phyloP scores from a whole-genome alignment of 371 early-diverging fungal genomes.

The Mucor piriformis region DNA sequence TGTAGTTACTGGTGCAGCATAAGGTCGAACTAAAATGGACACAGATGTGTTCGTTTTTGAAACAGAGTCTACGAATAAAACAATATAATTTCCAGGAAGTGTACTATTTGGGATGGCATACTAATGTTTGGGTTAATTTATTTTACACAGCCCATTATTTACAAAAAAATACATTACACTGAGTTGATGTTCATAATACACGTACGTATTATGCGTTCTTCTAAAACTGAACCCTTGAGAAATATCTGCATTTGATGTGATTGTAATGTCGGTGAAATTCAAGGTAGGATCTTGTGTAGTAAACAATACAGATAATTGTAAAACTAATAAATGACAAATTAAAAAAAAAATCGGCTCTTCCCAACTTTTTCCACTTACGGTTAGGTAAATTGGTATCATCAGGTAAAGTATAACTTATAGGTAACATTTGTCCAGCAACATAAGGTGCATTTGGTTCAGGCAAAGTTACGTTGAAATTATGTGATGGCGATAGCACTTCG shows the following conservation, averaged over 20 bases:
- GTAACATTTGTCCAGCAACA: conserved; percentile 48
- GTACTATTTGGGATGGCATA: conserved; percentile 37
- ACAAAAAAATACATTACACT: conserved; percentile 22
- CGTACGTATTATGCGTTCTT: conserved; percentile 22
- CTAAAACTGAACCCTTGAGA: conserved; percentile 38
- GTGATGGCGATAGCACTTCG: conserved; percentile 29
- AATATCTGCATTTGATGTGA: conserved; percentile 38
- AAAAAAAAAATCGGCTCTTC: no score
- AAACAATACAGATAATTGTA: conserved; percentile 33
- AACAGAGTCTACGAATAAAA: conserved; percentile 36
- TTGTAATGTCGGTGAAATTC: conserved; percentile 26
- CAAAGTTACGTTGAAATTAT: conserved; percentile 42
- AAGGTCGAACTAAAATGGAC: conserved; percentile 39
- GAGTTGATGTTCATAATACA: conserved; percentile 40
- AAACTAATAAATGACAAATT: conserved; percentile 12
- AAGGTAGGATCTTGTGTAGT: conserved; percentile 26
- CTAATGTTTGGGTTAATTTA: no score
- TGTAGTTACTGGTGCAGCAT: conserved; percentile 31
- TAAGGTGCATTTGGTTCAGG: conserved; percentile 40
- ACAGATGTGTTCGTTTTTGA: conserved; percentile 41
- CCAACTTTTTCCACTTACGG: no score
- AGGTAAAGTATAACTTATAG: conserved; percentile 38
- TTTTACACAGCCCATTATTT: no score
- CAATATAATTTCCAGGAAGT: conserved; percentile 38
- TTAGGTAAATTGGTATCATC: conserved; percentile 22